These are phyloP conservation scores for Sapria himalayana DNA, from an alignment of 345 rosid genomes.

Conservation along the genomic window DNA sequence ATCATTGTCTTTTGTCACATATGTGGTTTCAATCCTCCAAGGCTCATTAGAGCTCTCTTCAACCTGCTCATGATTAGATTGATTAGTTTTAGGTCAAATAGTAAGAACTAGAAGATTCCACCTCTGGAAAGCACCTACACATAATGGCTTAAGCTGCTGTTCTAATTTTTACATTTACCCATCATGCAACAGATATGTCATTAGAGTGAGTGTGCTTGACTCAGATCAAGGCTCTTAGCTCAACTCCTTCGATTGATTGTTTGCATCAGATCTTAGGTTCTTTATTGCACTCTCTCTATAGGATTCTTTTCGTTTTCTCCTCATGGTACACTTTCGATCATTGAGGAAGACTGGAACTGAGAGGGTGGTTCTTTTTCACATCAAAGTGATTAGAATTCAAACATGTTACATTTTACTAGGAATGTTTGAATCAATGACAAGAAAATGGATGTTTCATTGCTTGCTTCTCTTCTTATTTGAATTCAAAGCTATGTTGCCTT, in stretches of 20 bases:
- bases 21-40: slow-evolving; percentile 6
- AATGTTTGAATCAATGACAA: background rate
- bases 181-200: slow-evolving; percentile 2
- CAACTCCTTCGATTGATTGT: slow-evolving; percentile 1
- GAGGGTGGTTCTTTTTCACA: slow-evolving; percentile 1
- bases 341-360: slow-evolving; percentile 3
- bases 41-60: slow-evolving; percentile 5
- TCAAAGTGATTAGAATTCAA: background rate
- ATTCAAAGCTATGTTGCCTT: too few species aligned
- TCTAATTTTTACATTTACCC: background rate
- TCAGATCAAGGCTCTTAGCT: too few species aligned
- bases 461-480: too few species aligned
- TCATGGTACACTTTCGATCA: slow-evolving; percentile 5
- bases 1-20: slow-evolving; percentile 4
- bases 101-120: too few species aligned
- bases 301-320: slow-evolving; percentile 6
- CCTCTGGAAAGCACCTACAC: slow-evolving; percentile 5
- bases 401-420: too few species aligned
- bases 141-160: slow-evolving; percentile 6
- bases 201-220: slow-evolving; percentile 2
- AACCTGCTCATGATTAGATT: too few species aligned
- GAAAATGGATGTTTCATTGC: too few species aligned
- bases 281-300: slow-evolving; percentile 5
- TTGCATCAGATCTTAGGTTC: slow-evolving; percentile 1
- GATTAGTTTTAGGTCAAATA: too few species aligned